Evolutionary conservation across 768 basidiomycete genomes (phyloP), one percentile per base, ranked within the genome.

Genomic region (Mycena rebaudengoi): DNA sequence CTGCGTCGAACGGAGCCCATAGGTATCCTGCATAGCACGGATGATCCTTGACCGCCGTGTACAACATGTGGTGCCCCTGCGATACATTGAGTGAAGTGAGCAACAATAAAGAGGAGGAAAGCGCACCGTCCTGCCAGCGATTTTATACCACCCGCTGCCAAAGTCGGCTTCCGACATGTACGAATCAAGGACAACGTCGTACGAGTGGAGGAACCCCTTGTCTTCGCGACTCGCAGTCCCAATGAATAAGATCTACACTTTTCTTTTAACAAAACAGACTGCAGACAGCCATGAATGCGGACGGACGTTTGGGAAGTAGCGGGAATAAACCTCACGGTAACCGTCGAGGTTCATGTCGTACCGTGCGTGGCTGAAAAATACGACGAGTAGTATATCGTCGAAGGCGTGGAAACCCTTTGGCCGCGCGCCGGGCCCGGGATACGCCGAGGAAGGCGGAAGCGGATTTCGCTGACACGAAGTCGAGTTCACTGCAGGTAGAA

Each of bases 11-110:
- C 16, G 85, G 84, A 37, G 79, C 83, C 83, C 84, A 85, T 14
- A 85, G 78, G 67, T 84, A 84, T 6, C 84, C 84, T 28, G 81
- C 74, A 66, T 85, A 85, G 66, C 84, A 85, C 14, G 68, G 73
- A 51, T 81, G 68, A 48, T 80, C 81, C 44, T 73, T 73, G 56
- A 85, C 52, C 33, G 78, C 82, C 4, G 82, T 85, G 65, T 82
- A 83, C 10, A 85, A 74, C 83, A 85, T 85, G 61, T 85, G 84
- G 57, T 85, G 83, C 7, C 82, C 84, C 84, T 84, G 81, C 74
- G 74, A 4, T 30, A 62, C 32, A 40, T 41, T 14, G 54, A 26
- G 49, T 25, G 23, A 12, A 30, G 30, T 18, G 32, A 16, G 44
- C 16, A 49, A 30, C 13, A 29, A 5, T 21, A 33, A 25, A 23